Conservation (phyloP, 768 basidiomycete genomes). For the Cyclocybe aegerita region DNA sequence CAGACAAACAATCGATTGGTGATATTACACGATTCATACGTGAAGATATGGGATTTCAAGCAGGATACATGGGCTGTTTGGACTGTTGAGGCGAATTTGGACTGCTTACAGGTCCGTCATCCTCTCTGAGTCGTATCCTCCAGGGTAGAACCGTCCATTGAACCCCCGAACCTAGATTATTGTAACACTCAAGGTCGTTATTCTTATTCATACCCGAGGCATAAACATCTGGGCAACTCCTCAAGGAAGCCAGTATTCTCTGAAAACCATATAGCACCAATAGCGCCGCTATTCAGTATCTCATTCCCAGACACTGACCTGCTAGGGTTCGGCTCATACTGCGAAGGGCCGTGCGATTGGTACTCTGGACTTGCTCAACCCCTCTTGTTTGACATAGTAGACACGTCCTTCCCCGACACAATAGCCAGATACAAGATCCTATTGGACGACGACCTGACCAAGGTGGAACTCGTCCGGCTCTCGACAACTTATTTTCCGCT, state of each 20-base stretch:
- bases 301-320: neutral
- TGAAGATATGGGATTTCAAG: slow-evolving; percentile 18
- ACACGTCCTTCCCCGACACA: neutral
- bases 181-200: slow-evolving; percentile 3
- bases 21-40: slow-evolving; percentile 5
- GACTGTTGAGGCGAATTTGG: slow-evolving; percentile 9
- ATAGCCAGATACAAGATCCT: slow-evolving; percentile 2
- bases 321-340: neutral
- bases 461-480: neutral
- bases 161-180: slow-evolving; percentile 2
- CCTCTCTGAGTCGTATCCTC: neutral
- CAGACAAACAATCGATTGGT: slow-evolving; percentile 6
- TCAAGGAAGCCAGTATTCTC: neutral
- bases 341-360: slow-evolving; percentile 16
- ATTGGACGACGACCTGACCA: neutral
- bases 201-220: slow-evolving; percentile 5
- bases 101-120: slow-evolving; percentile 7
- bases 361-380: slow-evolving; percentile 13
- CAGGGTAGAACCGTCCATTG: neutral
- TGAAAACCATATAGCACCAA: neutral
- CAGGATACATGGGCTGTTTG: slow-evolving; percentile 15
- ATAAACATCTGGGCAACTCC: slow-evolving; percentile 14
- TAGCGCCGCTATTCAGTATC: neutral
- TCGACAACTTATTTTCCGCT: neutral
- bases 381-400: neutral